Evolutionary conservation across 2,329 filamentous ascomycete species (phyloP), one percentile per base, ranked within the genome.

Genomic region (Cryphonectria carpinicola): DNA sequence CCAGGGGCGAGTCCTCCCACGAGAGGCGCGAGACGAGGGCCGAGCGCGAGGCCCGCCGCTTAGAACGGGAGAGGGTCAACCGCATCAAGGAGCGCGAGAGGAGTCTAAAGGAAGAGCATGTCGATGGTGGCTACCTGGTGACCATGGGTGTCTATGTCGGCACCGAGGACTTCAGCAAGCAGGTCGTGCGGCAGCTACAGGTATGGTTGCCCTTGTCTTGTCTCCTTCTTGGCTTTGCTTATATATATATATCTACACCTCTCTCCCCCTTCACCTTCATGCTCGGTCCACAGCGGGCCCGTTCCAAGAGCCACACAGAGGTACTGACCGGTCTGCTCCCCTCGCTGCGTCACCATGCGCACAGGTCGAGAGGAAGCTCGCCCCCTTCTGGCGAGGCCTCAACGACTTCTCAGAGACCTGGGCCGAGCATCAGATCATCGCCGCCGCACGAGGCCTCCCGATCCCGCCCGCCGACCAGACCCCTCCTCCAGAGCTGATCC

Each of bases 401-500:
- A 92, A 97, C 74, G 95, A 98, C 80, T 94, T 96, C 80, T 92
- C 91, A 22, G 88, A 93, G 32, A 92, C 89, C 67, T 99, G 96
- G 96, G 92, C 94, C 17, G 96, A 99, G 78, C 91, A 96, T 80
- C 96, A 99, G 81, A 89, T 99, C n/a, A 89, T 98, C 76, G 94
- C 95, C 70, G 94, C 93, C 35, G 96, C 92, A 65, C 90, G 94
- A 77, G 95, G 93, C 28, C 87, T 97, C 69, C 89, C 93, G 3
- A 90, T 98, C 66, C 96, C 96, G 17, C 88, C 93, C 10, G 89
- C 95, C 63, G 94, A 98, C 80, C 90, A 95, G 76, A 89, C 94
- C 3, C 93, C 93, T 5, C 88, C 92, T 6, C 92, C 96, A 76
- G 86, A 85, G 74, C 87, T 85, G 75, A 85, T 83, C 11, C 83